phyloP scores from a whole-genome alignment of 2,329 filamentous ascomycete genomes.

The Exophiala aquamarina region DNA sequence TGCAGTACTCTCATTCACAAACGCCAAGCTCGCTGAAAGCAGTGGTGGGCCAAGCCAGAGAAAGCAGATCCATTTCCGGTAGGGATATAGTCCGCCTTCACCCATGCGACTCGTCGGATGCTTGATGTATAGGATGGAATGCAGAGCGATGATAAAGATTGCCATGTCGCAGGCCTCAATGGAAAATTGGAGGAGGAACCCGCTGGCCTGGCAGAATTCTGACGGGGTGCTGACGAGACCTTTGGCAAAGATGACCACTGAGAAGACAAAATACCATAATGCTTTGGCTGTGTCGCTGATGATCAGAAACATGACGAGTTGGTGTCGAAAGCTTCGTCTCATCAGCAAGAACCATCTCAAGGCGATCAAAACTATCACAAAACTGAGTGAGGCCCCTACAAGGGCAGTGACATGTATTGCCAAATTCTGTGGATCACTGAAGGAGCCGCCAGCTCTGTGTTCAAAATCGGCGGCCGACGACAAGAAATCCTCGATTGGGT shows the following conservation, averaged over 20 bases:
- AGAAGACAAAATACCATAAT: slow-evolving; percentile 66
- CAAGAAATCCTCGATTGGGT: neutral
- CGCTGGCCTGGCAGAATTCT: slow-evolving; percentile 65
- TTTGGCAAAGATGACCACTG: slow-evolving; percentile 56
- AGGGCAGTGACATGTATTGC: slow-evolving; percentile 45
- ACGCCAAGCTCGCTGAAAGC: slow-evolving; percentile 62
- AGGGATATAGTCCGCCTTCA: slow-evolving; percentile 67
- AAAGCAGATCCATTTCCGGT: slow-evolving; percentile 60
- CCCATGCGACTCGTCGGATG: slow-evolving; percentile 49
- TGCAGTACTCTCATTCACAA: slow-evolving; percentile 52
- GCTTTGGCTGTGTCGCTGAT: slow-evolving; percentile 71
- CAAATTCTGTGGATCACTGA: slow-evolving; percentile 27
- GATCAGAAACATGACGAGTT: slow-evolving; percentile 72
- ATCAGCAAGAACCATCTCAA: slow-evolving; percentile 74
- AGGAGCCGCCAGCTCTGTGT: slow-evolving; percentile 6
- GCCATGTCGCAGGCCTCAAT: slow-evolving; percentile 68
- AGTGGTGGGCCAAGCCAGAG: slow-evolving; percentile 60
- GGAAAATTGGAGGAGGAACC: slow-evolving; percentile 66
- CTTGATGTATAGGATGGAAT: slow-evolving; percentile 72
- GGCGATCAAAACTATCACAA: slow-evolving; percentile 56
- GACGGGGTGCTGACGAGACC: slow-evolving; percentile 54
- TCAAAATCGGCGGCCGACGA: neutral
- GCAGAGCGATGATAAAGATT: slow-evolving; percentile 70
- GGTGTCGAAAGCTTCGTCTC: slow-evolving; percentile 71
- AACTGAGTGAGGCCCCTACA: slow-evolving; percentile 51